Base-by-base conservation (phyloP, 2,329 filamentous ascomycete species). In the Thelonectria rubi region DNA sequence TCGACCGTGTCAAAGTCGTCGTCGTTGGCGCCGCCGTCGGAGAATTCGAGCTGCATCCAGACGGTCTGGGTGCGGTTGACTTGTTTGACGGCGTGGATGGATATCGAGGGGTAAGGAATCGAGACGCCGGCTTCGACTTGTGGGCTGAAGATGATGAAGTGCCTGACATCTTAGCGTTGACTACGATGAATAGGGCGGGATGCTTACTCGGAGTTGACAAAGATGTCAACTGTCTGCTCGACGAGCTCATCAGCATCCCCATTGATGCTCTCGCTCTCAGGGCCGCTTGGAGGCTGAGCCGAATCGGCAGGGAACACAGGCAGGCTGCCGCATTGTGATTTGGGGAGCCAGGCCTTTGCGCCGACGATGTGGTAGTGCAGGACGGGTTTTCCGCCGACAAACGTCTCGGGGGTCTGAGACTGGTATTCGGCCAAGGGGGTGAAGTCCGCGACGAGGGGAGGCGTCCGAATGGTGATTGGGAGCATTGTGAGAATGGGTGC, bases 81-180 rank as follows among this genome's bases (percentile, higher is more conserved):
- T 58, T 87, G 85, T 76, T 92, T 89, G 69, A 91, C 86, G 0
- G 90, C 91, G 74, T 93, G 91, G 15, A 94, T 87, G 20, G 88
- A 88, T 73, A 94, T 91, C 63, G 86, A 80, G 3, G 88, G 90
- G 76, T 93, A 94, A 0, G 90, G 87, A 66, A 94, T 90, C 42
- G 86, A 83, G 46, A 92, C 77, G 64, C 91, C 91, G 17, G 79
- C 82, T 37, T 81, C 79, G 12, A 81, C 83, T 3, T 82, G 75
- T 12, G 79, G 76, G 66, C 88, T 89, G 79, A 88, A 93, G 62
- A 94, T 76, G 14, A 82, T 87, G 57, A 94, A 81, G 69, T 72
- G 34, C 73, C 80, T 11, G n/a, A 12, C 3, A 55, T 10, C 42
- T 66, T 48, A 63, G 60, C 18, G 32, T 8, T 14, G 18, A 14